Percentiles rank a stretch among this genome's conserved stretches.
These are phyloP conservation scores for Picocystis sp. DNA, from an alignment of 163 green algal species.

Conservation along the genomic window DNA sequence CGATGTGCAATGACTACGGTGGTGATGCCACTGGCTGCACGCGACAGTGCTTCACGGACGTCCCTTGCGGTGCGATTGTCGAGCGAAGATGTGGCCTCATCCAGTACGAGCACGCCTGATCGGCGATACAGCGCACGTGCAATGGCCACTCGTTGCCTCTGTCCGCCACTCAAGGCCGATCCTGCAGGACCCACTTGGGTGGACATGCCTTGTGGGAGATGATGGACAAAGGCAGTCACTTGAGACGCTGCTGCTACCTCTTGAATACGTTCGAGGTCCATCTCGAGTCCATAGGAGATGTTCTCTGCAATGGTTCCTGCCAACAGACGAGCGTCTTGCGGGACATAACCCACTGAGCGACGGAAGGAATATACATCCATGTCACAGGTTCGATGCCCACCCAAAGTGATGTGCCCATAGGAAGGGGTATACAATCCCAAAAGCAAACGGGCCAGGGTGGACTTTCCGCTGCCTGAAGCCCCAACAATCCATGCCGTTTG, in stretches of 20 bases:
- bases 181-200: slow-evolving; percentile 18
- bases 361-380: slow-evolving; percentile 2
- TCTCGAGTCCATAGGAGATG: slow-evolving; percentile 1
- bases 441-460: too few relatives aligned
- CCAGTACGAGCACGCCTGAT: slow-evolving; percentile 26
- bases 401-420: too few relatives aligned
- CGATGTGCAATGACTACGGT: slow-evolving; percentile 23
- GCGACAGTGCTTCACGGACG: slow-evolving; percentile 17
- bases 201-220: slow-evolving; percentile 1
- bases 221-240: too few relatives aligned
- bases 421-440: too few relatives aligned
- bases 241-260: background rate
- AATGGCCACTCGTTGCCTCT: slow-evolving; percentile 23
- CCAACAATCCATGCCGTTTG: too few relatives aligned
- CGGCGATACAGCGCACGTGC: slow-evolving; percentile 19
- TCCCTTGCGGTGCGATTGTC: slow-evolving; percentile 29
- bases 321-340: slow-evolving; percentile 4
- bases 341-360: background rate
- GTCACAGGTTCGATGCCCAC: background rate
- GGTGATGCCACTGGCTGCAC: slow-evolving; percentile 7
- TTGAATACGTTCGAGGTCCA: background rate
- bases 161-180: slow-evolving; percentile 21
- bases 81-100: slow-evolving; percentile 59
- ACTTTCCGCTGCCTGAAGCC: too few relatives aligned
- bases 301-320: slow-evolving; percentile 5